Evolutionary conservation across 345 rosid species (phyloP), one percentile per base, ranked within the genome.

Genomic region (Ceriops zippeliana): DNA sequence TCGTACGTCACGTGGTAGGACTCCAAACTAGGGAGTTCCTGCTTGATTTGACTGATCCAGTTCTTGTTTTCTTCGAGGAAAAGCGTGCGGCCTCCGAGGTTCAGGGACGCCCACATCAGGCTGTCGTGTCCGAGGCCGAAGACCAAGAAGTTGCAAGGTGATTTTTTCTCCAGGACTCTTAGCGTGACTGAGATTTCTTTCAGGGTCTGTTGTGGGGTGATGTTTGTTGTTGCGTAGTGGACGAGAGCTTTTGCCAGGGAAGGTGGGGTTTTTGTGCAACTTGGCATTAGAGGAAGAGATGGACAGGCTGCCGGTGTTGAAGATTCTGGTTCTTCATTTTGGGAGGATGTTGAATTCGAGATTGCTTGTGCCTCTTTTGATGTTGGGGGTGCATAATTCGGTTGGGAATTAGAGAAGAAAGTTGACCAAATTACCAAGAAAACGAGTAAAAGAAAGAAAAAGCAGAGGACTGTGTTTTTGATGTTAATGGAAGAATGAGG

Each of bases 41-140:
- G 67, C 3, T 75, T 58, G 73, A 91, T 82, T 46, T 84, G 90
- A 10, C 67, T 74, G 58, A 93, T 91, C 97, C 98, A 93, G 0
- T 79, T 75, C 74, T 83, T 78, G 78, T 93, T 92, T 73, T 93
- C 96, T 19, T 93, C 97, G 1, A 93, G 87, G 72, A 93, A 93
- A 1, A 91, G 78, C 0, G 97, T 93, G 47, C 98, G 82, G 51
- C 98, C 97, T 0, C 97, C 92, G 27, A 85, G 80, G 69, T 93
- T 93, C 59, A 93, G 86, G 0, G 92, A 68, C 7, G 86, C 61
- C 98, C 97, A 93, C 98, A 91, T 91, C 21, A 91, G 86, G 80
- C 98, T 93, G 78, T 91, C 98, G 68, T 85, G 85, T 35, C 97
- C 97, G 0, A 93, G 79, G 58, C 98, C 98, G 37, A 91, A 91